Conservation (phyloP, 2,329 filamentous ascomycete genomes). For the Calonectria henricotiae region DNA sequence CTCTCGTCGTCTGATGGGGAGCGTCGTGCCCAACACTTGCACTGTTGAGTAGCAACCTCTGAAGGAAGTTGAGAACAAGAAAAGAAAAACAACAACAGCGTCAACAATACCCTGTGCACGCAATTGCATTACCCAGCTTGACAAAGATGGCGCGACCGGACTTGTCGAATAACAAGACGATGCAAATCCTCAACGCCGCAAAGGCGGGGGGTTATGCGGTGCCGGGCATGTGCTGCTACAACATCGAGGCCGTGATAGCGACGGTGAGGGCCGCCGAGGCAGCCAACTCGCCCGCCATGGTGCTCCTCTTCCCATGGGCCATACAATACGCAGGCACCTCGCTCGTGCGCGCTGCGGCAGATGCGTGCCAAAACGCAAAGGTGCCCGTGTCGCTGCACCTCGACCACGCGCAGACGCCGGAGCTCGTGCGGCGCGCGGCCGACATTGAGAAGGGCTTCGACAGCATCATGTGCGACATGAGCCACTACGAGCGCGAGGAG, state of each 20-base stretch:
- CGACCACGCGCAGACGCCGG: slow-evolving; percentile 76
- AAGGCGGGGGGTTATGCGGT: slow-evolving; percentile 66
- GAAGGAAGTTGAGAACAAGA: no score
- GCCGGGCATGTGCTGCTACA: slow-evolving; percentile 73
- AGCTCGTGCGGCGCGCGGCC: slow-evolving; percentile 73
- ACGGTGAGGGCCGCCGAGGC: slow-evolving; percentile 78
- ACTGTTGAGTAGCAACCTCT: slow-evolving; percentile 9
- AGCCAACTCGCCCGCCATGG: slow-evolving; percentile 76
- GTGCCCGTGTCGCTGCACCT: slow-evolving; percentile 77
- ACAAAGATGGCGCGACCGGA: slow-evolving; percentile 25
- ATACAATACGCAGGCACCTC: slow-evolving; percentile 74
- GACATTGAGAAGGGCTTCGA: slow-evolving; percentile 68
- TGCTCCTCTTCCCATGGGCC: slow-evolving; percentile 83
- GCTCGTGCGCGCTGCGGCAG: slow-evolving; percentile 70
- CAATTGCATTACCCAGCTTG: not conserved
- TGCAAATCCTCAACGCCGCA: slow-evolving; percentile 42
- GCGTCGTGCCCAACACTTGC: not conserved
- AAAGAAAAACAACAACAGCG: not conserved
- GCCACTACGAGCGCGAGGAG: slow-evolving; percentile 79
- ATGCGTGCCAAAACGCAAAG: slow-evolving; percentile 68
- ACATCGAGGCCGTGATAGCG: slow-evolving; percentile 80
- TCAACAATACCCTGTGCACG: not conserved
- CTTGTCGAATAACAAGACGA: slow-evolving; percentile 35
- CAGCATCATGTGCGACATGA: slow-evolving; percentile 85
- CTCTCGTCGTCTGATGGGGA: not conserved